Evolutionary conservation across 1,284 basidiomycete genomes (phyloP), one percentile per base, ranked within the genome.

Genomic region (Sphagnurus paluster): DNA sequence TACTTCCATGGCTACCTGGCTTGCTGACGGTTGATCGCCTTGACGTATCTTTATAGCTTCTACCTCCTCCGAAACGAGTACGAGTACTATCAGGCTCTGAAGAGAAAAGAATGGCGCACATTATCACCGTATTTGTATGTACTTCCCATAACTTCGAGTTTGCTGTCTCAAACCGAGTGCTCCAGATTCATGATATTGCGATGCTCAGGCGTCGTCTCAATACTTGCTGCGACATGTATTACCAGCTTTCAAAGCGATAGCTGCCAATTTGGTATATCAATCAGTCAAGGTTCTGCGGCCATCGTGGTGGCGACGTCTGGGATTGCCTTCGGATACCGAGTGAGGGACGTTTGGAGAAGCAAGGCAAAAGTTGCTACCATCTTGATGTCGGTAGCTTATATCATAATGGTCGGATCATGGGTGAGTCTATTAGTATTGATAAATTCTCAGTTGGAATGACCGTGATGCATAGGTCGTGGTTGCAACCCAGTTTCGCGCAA

Each of bases 21-120:
- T 13, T 7, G 2, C 36, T 28, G 32, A 10, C 20, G 16, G 34
- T 20, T 13, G 8, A 7, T n/a, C 5, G 11, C 5, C 11, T 7
- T 32, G 19, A 24, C 35, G 11, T 14, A 8, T 19, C 14, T 5
- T 9, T 24, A 3, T 23, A 53, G 51, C 35, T 44, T 53, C 41
- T 47, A 53, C 20, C 47, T 53, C 9, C 51, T 53, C 8, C 47
- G 43, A 4, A 34, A 53, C 25, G 51, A 53, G 23, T 53, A 46
- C 14, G 44, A 29, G 14, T 46, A 41, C 19, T 53, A 53, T 24
- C 36, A 39, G 13, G 33, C 9, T 8, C 34, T 44, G 4, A 44
- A 44, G 11, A 46, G 38, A 23, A 35, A 29, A 2, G 50, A 49
- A 43, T 53, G 50, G 50, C 42, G 21, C 19, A 49, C 44, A 2